Evolutionary conservation across 2,329 filamentous ascomycete species (phyloP).

Genomic region (Botrytis fabae): DNA sequence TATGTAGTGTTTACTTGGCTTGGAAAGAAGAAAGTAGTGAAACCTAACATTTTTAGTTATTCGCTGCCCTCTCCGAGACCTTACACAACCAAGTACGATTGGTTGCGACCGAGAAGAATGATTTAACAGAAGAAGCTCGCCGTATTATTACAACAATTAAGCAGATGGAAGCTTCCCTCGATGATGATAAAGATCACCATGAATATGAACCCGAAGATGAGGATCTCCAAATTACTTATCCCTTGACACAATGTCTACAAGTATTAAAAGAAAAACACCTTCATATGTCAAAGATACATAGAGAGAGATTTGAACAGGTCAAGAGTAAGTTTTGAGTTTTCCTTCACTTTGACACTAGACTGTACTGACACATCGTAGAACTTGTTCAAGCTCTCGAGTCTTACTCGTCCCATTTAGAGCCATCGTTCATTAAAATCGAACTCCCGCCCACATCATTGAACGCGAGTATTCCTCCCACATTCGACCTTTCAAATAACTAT

Average conservation of each 20-base stretch:
- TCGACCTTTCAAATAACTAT: slow-evolving; percentile 90
- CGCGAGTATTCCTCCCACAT: slow-evolving; percentile 74
- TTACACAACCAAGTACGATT: slow-evolving; percentile 84
- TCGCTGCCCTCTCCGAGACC: slow-evolving; percentile 86
- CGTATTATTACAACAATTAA: slow-evolving; percentile 80
- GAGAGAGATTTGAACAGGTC: slow-evolving; percentile 91
- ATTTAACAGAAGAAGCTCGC: slow-evolving; percentile 86
- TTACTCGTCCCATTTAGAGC: slow-evolving; percentile 92
- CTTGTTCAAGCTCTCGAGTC: slow-evolving; percentile 91
- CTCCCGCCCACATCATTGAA: slow-evolving; percentile 81
- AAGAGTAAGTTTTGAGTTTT: slow-evolving; percentile 65
- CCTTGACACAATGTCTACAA: slow-evolving; percentile 77
- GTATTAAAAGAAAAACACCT: slow-evolving; percentile 82
- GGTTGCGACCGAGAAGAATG: slow-evolving; percentile 85
- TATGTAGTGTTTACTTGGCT: slow-evolving; percentile 46
- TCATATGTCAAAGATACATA: slow-evolving; percentile 77
- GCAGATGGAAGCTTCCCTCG: slow-evolving; percentile 90
- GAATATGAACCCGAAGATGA: slow-evolving; percentile 66
- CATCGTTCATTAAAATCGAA: slow-evolving; percentile 80
- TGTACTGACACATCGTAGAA: slow-evolving; percentile 55
- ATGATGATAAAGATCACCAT: slow-evolving; percentile 67
- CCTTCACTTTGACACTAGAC: not conserved
- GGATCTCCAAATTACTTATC: slow-evolving; percentile 76
- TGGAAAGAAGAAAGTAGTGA: slow-evolving; percentile 4
- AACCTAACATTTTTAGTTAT: slow-evolving; percentile 61